A percentile compares a stretch with the other conserved stretches of the same genome.
Conservation (phyloP, 129 eudicot species). For the Helichrysum umbraculigerum region DNA sequence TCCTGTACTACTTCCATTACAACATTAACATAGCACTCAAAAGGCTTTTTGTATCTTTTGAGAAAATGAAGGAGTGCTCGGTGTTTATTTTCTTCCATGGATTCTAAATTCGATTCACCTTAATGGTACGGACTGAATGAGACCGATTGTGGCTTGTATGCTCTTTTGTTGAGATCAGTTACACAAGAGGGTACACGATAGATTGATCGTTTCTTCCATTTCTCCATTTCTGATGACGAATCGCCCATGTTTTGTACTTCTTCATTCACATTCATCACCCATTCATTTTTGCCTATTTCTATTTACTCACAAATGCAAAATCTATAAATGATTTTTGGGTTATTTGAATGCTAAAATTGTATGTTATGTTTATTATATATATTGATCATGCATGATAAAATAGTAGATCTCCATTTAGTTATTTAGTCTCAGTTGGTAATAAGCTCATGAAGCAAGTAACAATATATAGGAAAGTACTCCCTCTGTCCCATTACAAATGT, state of each 20-base stretch:
- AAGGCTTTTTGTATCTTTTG: conserved; percentile 47
- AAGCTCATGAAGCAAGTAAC: conserved; percentile 34
- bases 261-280: conserved; percentile 41
- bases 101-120: conserved; percentile 31
- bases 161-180: conserved; percentile 42
- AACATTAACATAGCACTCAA: conserved; percentile 27
- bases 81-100: conserved; percentile 61
- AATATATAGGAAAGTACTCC: neutral
- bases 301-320: neutral
- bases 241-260: conserved; percentile 34
- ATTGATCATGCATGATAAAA: neutral
- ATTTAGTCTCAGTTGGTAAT: conserved; percentile 23
- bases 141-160: conserved; percentile 54
- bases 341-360: neutral
- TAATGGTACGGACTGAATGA: conserved; percentile 70
- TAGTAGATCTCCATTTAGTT: conserved; percentile 10
- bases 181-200: no score
- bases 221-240: conserved; percentile 36
- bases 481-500: no score
- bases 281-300: conserved; percentile 34
- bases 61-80: conserved; percentile 62
- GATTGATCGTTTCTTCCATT: conserved; percentile 50
- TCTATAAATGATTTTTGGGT: neutral
- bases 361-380: no score
- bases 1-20: conserved; percentile 36